Conservation (phyloP, 2,329 filamentous ascomycete species). For the Annulohypoxylon truncatum region DNA sequence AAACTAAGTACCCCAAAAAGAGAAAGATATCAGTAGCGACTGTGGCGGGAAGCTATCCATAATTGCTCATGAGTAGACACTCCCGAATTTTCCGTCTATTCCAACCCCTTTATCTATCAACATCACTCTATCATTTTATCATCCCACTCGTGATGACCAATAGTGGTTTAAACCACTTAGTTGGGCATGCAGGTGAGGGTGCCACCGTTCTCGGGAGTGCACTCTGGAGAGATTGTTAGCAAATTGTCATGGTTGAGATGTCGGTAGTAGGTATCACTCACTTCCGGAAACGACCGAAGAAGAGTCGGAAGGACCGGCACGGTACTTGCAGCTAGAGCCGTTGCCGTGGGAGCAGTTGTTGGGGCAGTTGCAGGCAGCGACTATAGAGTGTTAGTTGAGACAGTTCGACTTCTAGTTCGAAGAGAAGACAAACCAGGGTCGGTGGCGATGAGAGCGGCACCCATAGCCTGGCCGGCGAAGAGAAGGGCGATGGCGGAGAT, state of each 20-base stretch:
- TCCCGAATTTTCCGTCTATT: neutral
- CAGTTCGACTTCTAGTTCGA: neutral
- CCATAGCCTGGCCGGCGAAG: slow-evolving; percentile 26
- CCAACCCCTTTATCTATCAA: neutral
- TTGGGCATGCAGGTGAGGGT: neutral
- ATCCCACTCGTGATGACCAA: neutral
- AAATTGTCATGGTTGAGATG: neutral
- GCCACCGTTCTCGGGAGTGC: neutral
- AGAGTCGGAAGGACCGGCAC: neutral
- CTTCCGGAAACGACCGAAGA: slow-evolving; percentile 5
- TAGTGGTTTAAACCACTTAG: neutral
- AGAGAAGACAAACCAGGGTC: slow-evolving; percentile 12
- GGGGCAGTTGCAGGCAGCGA: slow-evolving; percentile 24
- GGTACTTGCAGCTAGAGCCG: slow-evolving; percentile 16
- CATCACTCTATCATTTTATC: neutral
- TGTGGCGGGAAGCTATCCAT: neutral
- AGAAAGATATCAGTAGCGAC: slow-evolving; percentile 2
- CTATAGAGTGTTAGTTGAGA: slow-evolving; percentile 6
- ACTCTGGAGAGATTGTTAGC: neutral
- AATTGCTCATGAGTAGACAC: neutral
- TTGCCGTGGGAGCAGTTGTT: slow-evolving; percentile 17
- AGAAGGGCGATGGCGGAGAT: slow-evolving; percentile 18
- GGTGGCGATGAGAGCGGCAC: slow-evolving; percentile 8
- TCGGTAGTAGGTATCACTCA: neutral
- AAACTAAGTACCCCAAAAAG: neutral